Percentiles rank a stretch among this genome's conserved stretches.
phyloP scores from a whole-genome alignment of 169 alveolate genomes.

The Plasmodium berghei region DNA sequence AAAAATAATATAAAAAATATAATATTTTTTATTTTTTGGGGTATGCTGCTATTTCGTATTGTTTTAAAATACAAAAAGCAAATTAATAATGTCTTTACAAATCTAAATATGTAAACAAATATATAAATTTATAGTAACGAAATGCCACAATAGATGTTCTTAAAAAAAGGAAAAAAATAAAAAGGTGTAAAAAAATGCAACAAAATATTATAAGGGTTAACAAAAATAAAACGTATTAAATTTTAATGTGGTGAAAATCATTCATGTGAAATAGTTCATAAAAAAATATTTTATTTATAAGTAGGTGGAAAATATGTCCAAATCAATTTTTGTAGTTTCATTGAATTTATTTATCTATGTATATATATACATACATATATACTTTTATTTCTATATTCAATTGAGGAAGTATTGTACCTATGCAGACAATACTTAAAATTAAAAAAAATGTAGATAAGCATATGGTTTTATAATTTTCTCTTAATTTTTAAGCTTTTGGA shows the following conservation, averaged over 20 bases:
- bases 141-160: not conserved
- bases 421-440: no score
- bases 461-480: not conserved
- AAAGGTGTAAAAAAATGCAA: not conserved
- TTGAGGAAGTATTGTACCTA: no score
- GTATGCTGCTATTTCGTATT: not conserved
- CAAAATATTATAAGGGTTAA: not conserved
- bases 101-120: not conserved
- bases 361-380: no score
- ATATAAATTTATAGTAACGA: not conserved
- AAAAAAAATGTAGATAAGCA: no score
- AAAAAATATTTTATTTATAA: no score
- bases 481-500: conserved; percentile 27
- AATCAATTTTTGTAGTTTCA: no score
- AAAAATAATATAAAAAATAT: not conserved
- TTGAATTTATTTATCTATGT: no score
- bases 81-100: not conserved
- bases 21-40: not conserved
- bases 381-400: no score
- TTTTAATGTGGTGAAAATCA: not conserved
- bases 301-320: no score
- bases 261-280: no score
- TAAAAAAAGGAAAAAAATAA: not conserved
- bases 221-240: not conserved
- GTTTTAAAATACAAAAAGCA: not conserved